Evolutionary conservation across 2,329 filamentous ascomycete species (phyloP), one percentile per base, ranked within the genome.

Genomic region (Colletotrichum sp.): DNA sequence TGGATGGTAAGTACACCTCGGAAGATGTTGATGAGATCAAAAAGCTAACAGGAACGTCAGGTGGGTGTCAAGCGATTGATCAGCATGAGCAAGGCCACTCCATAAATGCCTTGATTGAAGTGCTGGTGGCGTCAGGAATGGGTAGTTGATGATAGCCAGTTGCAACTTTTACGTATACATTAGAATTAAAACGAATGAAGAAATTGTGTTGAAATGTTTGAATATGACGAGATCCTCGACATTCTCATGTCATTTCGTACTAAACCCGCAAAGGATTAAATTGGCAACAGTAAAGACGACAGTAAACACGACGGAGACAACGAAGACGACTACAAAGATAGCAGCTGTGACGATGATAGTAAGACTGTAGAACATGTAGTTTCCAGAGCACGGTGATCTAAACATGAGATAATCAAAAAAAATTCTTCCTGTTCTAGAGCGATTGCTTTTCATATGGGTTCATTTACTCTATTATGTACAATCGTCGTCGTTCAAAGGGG

Each of bases 71-170:
- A 95, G 85, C 90, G 94, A 78, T 87, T 96, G 81, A 92, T 95
- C 80, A 93, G 92, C 83, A 95, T 96, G 94, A 95, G 94, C 87
- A 93, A 93, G 85, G 93, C 92, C 38, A 95, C 94, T 10, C 91
- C 93, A 76, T 93, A 81, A 85, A 75, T n/a, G 57, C 43, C 69
- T 38, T 55, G 58, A 30, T n/a, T n/a, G 18, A 34, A 43, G 43
- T 28, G 26, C 64, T 26, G n/a, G 15, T 70, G 34, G 63, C 52
- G 36, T 38, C 21, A 38, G 48, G 63, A 26, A 72, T 72, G 30
- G 67, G 48, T 38, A n/a, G 72, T 68, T 60, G 70, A 75, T 73
- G 70, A 73, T 73, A 69, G 73, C 73, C 73, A 64, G 34, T 73
- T 68, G 70, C 64, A 52, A 38, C 69, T 75, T 72, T 74, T 68